A percentile compares a stretch with the other conserved stretches of the same genome.
These are phyloP conservation scores for Boletus reticulatus DNA, from an alignment of 768 basidiomycete genomes.

Conservation along the genomic window DNA sequence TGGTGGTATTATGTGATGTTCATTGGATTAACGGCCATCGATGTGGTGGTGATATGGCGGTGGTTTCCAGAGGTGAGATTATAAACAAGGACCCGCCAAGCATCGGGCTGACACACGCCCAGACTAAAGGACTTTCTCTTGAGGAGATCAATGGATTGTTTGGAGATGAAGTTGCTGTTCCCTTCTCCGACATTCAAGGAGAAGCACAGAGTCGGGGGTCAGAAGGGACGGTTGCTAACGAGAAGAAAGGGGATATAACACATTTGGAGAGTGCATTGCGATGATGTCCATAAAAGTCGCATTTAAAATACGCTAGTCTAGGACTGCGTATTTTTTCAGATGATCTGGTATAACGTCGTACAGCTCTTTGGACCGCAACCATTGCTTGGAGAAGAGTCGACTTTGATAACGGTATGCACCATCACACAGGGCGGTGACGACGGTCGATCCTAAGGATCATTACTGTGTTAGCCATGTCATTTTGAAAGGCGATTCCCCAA, in stretches of 20 bases:
- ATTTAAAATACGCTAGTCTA: slow-evolving; percentile 49
- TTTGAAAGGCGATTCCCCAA: neutral
- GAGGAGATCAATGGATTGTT: too few species aligned
- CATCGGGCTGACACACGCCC: too few species aligned
- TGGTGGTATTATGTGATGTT: too few species aligned
- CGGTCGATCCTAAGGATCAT: slow-evolving; percentile 57
- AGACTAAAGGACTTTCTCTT: too few species aligned
- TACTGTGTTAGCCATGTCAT: neutral
- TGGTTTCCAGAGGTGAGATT: too few species aligned
- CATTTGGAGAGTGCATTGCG: neutral
- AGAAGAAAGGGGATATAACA: neutral
- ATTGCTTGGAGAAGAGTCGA: slow-evolving; percentile 89
- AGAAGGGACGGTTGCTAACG: too few species aligned
- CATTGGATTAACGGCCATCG: too few species aligned
- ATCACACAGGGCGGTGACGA: slow-evolving; percentile 91
- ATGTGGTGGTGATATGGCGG: too few species aligned
- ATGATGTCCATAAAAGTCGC: neutral
- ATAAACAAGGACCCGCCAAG: too few species aligned
- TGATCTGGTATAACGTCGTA: slow-evolving; percentile 76
- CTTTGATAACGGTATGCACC: slow-evolving; percentile 98
- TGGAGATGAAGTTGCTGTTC: too few species aligned
- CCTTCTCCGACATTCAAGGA: too few species aligned
- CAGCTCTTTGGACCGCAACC: slow-evolving; percentile 82
- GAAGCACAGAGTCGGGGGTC: too few species aligned
- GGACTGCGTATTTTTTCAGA: slow-evolving; percentile 85